phyloP scores from a whole-genome alignment of 2,329 filamentous ascomycete genomes.

The Colletotrichum eremochloae region DNA sequence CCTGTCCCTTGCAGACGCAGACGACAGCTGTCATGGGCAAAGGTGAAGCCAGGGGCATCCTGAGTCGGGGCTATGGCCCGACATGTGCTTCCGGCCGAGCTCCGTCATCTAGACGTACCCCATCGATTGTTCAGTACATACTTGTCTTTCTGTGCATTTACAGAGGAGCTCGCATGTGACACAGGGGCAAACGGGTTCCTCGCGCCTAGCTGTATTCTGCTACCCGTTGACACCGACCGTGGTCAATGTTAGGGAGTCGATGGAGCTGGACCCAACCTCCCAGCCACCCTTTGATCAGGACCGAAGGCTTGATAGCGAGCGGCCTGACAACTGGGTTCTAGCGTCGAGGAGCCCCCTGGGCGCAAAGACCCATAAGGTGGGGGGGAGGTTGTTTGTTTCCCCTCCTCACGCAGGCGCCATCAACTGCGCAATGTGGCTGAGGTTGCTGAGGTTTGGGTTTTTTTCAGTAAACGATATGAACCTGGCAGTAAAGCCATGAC shows the following conservation, averaged over 20 bases:
- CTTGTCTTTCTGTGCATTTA: not conserved
- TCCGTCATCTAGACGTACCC: slow-evolving; percentile 1
- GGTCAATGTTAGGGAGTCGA: not conserved
- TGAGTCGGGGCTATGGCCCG: not conserved
- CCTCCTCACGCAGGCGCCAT: slow-evolving; percentile 26
- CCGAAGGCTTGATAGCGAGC: not conserved
- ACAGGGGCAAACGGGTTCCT: not conserved
- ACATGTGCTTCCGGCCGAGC: slow-evolving; percentile 14
- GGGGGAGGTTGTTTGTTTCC: slow-evolving; percentile 16
- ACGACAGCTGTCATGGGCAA: slow-evolving; percentile 34
- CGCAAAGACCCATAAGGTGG: not conserved
- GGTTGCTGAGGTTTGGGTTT: slow-evolving; percentile 1
- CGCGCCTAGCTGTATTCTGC: too few relatives aligned
- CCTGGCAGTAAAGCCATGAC: not conserved
- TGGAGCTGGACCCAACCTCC: slow-evolving; percentile 12
- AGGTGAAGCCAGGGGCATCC: slow-evolving; percentile 16
- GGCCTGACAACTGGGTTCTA: slow-evolving; percentile 18
- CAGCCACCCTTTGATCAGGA: slow-evolving; percentile 20
- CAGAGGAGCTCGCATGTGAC: not conserved
- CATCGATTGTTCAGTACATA: not conserved
- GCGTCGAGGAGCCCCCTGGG: slow-evolving; percentile 1
- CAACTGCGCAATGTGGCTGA: slow-evolving; percentile 25
- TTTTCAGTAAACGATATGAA: not conserved
- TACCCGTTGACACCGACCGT: not conserved
- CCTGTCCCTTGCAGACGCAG: slow-evolving; percentile 18